These are phyloP conservation scores for Ceratobasidium sp. DNA, from an alignment of 1,284 basidiomycete genomes.

Conservation along the genomic window DNA sequence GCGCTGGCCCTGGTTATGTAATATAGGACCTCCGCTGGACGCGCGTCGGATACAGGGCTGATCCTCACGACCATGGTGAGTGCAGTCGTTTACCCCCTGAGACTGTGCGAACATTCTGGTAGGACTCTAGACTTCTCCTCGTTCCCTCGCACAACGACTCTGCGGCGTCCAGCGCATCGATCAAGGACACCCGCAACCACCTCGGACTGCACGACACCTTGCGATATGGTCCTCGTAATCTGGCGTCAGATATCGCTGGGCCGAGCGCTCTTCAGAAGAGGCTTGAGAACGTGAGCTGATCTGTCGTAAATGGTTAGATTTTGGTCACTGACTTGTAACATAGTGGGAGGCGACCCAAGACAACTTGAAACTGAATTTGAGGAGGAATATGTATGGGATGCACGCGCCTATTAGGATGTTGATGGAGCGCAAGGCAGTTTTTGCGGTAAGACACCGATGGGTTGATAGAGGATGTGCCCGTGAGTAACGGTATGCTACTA, in stretches of 20 bases:
- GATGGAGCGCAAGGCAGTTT: conserved; percentile 92
- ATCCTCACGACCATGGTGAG: conserved; percentile 30
- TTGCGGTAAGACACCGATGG: conserved; percentile 61
- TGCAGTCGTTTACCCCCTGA: not conserved
- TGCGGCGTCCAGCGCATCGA: conserved; percentile 64
- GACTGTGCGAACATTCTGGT: not conserved
- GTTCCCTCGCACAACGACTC: conserved; percentile 60
- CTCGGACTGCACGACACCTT: conserved; percentile 82
- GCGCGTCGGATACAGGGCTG: conserved; percentile 26
- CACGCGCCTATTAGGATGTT: conserved; percentile 86
- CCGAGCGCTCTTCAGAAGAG: conserved; percentile 65
- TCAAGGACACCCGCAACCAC: conserved; percentile 70
- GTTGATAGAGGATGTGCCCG: not conserved
- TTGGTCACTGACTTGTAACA: not conserved
- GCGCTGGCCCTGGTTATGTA: conserved; percentile 21
- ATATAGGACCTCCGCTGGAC: conserved; percentile 12
- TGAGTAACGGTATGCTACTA: conserved; percentile 48
- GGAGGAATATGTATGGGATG: conserved; percentile 85
- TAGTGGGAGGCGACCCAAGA: conserved; percentile 96
- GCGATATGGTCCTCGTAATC: conserved; percentile 73
- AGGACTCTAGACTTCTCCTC: conserved; percentile 57
- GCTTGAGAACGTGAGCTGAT: conserved; percentile 64
- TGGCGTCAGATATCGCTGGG: conserved; percentile 71
- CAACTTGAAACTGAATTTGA: conserved; percentile 82
- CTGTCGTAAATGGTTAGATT: not conserved